These are phyloP conservation scores for Malassezia yamatoensis DNA, from an alignment of 1,284 basidiomycete genomes.

Conservation along the genomic window DNA sequence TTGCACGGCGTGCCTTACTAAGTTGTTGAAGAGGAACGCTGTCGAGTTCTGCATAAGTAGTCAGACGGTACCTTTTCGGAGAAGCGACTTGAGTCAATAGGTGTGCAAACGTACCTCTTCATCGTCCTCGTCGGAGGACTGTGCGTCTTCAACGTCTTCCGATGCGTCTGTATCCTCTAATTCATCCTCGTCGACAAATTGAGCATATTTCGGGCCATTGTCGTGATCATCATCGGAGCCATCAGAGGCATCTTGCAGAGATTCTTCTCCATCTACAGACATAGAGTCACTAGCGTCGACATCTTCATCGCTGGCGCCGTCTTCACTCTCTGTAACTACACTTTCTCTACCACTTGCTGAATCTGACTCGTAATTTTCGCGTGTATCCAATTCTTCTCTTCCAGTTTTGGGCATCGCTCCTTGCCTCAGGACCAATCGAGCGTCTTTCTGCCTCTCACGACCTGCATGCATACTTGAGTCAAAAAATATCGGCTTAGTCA, in stretches of 20 bases:
- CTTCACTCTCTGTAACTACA: constrained; percentile 9
- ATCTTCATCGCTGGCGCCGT: constrained; percentile 5
- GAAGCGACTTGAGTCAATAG: not conserved
- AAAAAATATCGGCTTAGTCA: constrained; percentile 6
- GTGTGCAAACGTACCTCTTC: not conserved
- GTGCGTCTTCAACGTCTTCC: constrained; percentile 12
- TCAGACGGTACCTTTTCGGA: not conserved
- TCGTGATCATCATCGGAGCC: not conserved
- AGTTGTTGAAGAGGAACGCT: constrained; percentile 8
- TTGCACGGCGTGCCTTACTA: constrained; percentile 15
- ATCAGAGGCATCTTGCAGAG: too few species aligned
- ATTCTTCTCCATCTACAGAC: constrained; percentile 1
- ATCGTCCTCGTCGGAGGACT: not conserved
- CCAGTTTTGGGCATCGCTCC: not conserved
- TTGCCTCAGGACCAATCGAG: too few species aligned
- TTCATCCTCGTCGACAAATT: constrained; percentile 33
- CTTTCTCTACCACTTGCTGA: constrained; percentile 8
- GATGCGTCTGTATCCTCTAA: constrained; percentile 52
- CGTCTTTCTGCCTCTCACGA: too few species aligned
- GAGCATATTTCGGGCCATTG: constrained; percentile 19
- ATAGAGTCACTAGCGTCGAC: not conserved
- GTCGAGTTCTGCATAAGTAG: constrained; percentile 13
- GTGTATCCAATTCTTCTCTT: not conserved
- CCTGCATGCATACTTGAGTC: not conserved
- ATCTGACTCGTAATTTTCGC: constrained; percentile 9